A percentile compares a stretch with the other conserved stretches of the same genome.
These are phyloP conservation scores for Solanum raphanifolium DNA, from an alignment of 257 asterid genomes.

Conservation along the genomic window DNA sequence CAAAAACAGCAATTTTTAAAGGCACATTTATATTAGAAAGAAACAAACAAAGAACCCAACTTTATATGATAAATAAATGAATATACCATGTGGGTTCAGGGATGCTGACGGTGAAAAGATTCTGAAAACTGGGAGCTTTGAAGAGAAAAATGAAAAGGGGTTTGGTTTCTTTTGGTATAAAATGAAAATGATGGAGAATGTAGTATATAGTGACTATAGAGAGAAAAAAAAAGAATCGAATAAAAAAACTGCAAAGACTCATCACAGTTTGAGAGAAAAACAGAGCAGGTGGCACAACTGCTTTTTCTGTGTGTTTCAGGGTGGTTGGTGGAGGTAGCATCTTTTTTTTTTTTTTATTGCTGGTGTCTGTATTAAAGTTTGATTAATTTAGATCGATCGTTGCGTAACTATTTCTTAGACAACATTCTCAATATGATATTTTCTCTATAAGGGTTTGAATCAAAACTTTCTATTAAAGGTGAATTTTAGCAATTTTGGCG, in stretches of 20 bases:
- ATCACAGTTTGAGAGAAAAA: background rate
- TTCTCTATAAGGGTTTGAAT: too few relatives aligned
- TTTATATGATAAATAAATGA: background rate
- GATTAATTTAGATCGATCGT: background rate
- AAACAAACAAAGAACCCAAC: background rate
- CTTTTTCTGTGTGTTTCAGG: background rate
- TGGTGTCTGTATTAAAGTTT: rapidly evolving
- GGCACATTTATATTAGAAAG: background rate
- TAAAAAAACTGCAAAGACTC: background rate
- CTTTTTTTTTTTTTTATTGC: background rate
- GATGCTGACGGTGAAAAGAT: background rate
- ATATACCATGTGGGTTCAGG: background rate
- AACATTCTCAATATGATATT: too few relatives aligned
- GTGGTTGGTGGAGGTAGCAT: background rate
- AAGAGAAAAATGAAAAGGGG: background rate
- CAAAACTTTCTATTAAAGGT: too few relatives aligned
- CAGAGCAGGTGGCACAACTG: background rate
- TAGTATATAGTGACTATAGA: background rate
- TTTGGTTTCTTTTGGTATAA: background rate
- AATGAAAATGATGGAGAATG: background rate
- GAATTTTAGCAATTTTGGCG: too few relatives aligned
- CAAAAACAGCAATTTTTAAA: background rate
- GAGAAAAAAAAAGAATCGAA: background rate
- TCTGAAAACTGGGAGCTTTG: background rate
- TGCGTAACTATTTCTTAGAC: too few relatives aligned